These are phyloP conservation scores for Nannochloropsis salina DNA, from an alignment of 108 stramenopile species.

Conservation along the genomic window DNA sequence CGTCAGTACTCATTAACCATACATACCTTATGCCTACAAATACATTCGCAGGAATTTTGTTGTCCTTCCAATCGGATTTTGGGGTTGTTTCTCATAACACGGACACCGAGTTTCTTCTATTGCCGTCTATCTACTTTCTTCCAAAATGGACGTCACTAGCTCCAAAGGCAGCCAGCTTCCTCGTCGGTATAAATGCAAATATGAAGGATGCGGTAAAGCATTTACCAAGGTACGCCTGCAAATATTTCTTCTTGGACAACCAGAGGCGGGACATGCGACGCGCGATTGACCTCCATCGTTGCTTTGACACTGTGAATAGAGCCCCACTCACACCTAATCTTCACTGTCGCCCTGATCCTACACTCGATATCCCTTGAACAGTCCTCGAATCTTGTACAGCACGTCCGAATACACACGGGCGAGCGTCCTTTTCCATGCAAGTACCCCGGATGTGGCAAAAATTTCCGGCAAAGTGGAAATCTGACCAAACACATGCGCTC, in stretches of 20 bases:
- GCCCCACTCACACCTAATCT: not conserved
- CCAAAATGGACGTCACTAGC: not conserved
- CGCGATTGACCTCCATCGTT: too few species aligned
- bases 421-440: conserved; percentile 31
- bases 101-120: too few species aligned
- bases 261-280: too few species aligned
- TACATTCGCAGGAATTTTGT: too few species aligned
- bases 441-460: conserved; percentile 29
- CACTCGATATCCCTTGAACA: not conserved
- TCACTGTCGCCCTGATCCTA: not conserved
- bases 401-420: conserved; percentile 36
- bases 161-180: conserved; percentile 3
- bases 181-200: conserved; percentile 20
- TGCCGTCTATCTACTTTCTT: not conserved
- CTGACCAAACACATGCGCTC: conserved; percentile 36
- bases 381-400: conserved; percentile 37
- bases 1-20: too few species aligned
- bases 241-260: too few species aligned
- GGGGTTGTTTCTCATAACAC: too few species aligned
- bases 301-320: not conserved
- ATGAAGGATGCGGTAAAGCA: not conserved
- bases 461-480: conserved; percentile 40
- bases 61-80: too few species aligned
- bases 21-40: too few species aligned
- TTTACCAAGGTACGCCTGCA: not conserved